Evolutionary conservation across 305 asterid genomes (phyloP).

Genomic region (Striga hermonthica): DNA sequence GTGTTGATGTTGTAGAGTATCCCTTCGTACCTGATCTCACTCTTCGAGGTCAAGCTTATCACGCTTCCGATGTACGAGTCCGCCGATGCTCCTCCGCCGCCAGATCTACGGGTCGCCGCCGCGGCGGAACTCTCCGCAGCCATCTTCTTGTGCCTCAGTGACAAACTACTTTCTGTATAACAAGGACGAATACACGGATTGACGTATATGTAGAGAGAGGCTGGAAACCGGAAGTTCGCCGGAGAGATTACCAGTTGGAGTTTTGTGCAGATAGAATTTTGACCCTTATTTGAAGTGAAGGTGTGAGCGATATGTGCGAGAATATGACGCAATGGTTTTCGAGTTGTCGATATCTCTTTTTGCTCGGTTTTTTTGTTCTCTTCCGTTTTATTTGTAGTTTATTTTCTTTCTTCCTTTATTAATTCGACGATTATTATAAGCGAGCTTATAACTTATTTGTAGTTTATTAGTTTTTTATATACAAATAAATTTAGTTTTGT

Average conservation of each 20-base stretch:
- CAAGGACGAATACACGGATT: not conserved
- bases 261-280: slow-evolving; percentile 18
- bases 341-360: not conserved
- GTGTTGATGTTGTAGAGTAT: slow-evolving; percentile 85
- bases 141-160: slow-evolving; percentile 35
- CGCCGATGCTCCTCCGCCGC: slow-evolving; percentile 64
- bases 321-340: slow-evolving; percentile 28
- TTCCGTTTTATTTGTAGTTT: not conserved
- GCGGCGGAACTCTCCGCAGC: slow-evolving; percentile 68
- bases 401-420: no score
- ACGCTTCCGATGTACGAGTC: slow-evolving; percentile 88
- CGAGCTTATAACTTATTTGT: no score
- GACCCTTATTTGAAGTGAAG: slow-evolving; percentile 22
- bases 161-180: no score
- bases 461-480: no score
- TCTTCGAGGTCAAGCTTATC: slow-evolving; percentile 91
- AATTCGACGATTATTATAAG: no score
- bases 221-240: slow-evolving; percentile 15
- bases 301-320: not conserved
- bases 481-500: no score
- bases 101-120: slow-evolving; percentile 55
- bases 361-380: not conserved
- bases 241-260: not conserved
- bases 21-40: slow-evolving; percentile 96
- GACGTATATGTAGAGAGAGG: slow-evolving; percentile 5